Evolutionary conservation across 371 early-diverging fungal species (phyloP).

Genomic region (Apophysomyces elegans): DNA sequence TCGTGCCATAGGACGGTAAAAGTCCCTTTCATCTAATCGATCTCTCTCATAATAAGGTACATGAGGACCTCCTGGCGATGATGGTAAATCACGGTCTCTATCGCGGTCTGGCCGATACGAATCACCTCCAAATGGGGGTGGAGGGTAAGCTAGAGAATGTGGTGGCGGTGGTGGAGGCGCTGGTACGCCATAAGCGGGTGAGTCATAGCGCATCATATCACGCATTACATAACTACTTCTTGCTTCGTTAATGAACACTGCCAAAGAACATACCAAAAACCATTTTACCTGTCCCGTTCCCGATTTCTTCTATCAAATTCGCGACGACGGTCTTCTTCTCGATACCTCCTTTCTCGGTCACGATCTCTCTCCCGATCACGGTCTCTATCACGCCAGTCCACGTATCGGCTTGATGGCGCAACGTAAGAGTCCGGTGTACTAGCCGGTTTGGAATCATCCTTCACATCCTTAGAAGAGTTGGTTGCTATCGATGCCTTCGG

Average conservation of each 20-base stretch:
- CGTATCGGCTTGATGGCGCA: conserved; percentile 33
- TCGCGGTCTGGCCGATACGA: conserved; percentile 53
- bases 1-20: conserved; percentile 26
- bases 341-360: conserved; percentile 45
- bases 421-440: conserved; percentile 28
- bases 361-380: conserved; percentile 53
- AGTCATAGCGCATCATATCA: conserved; percentile 46
- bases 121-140: conserved; percentile 48
- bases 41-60: conserved; percentile 47
- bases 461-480: conserved; percentile 30
- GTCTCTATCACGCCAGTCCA: conserved; percentile 50
- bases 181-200: conserved; percentile 44
- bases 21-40: conserved; percentile 44
- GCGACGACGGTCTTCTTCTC: conserved; percentile 54
- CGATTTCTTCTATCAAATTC: conserved; percentile 47
- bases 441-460: conserved; percentile 36
- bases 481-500: conserved; percentile 22
- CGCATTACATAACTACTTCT: conserved; percentile 39
- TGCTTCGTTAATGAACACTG: neutral
- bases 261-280: neutral
- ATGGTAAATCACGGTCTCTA: conserved; percentile 45
- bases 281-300: conserved; percentile 33
- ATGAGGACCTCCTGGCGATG: conserved; percentile 39
- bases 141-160: conserved; percentile 14
- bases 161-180: conserved; percentile 29